phyloP scores from a whole-genome alignment of 139 green algal genomes.

The Spirogloea muscicola region DNA sequence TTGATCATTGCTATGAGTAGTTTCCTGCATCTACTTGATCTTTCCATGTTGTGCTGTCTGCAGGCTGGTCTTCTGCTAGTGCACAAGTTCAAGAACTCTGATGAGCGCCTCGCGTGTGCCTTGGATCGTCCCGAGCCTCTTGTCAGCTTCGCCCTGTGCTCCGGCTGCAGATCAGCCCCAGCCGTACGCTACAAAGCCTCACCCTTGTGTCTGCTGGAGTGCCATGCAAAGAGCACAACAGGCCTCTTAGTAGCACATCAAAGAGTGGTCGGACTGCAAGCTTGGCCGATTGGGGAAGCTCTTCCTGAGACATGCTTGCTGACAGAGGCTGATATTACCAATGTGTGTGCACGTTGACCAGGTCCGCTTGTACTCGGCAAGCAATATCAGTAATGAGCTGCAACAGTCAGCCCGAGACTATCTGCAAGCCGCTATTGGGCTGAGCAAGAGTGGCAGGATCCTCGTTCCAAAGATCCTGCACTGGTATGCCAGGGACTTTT shows the following conservation, averaged over 20 bases:
- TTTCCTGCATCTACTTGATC: no score
- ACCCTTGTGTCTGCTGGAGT: not conserved
- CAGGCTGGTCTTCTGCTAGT: not conserved
- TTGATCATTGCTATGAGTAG: no score
- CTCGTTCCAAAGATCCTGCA: conserved; percentile 27
- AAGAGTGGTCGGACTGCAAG: not conserved
- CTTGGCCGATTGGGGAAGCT: not conserved
- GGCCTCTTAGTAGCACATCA: not conserved
- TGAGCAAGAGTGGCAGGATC: conserved; percentile 8
- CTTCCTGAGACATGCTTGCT: not conserved
- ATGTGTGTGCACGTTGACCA: not conserved
- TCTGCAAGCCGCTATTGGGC: conserved; percentile 12
- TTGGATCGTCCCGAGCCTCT: conserved; percentile 1
- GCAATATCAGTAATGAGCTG: not conserved
- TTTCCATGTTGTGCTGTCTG: no score
- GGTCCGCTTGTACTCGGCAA: conserved; percentile 22
- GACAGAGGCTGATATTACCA: not conserved
- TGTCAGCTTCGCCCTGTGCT: conserved; percentile 16
- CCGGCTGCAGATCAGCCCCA: not conserved
- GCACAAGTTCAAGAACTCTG: not conserved
- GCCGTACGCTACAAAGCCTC: no score
- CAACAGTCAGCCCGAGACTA: conserved; percentile 4
- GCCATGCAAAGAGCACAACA: not conserved
- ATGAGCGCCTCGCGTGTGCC: not conserved
- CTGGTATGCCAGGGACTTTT: conserved; percentile 8